Evolutionary conservation across 177 flowering plant genomes (phyloP).

Genomic region (Vitis hybrid): DNA sequence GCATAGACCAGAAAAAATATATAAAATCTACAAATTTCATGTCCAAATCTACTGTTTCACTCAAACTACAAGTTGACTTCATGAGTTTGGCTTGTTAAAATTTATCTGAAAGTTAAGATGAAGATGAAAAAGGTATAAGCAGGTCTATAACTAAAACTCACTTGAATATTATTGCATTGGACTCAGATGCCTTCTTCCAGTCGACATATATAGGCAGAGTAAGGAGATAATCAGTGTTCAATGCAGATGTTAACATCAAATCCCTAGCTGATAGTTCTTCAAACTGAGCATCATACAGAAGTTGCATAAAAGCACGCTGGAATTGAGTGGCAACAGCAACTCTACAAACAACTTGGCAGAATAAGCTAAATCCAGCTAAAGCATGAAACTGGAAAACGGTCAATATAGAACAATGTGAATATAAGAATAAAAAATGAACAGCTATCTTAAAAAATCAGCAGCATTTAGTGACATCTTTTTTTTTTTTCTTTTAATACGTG

Average conservation of each 20-base stretch:
- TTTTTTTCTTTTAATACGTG: not conserved
- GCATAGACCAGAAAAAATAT: too few relatives aligned
- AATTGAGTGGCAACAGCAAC: slow-evolving; percentile 75
- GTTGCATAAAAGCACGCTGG: slow-evolving; percentile 84
- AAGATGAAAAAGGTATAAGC: too few relatives aligned
- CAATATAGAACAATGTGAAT: too few relatives aligned
- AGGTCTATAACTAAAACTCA: slow-evolving; percentile 14
- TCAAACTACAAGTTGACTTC: too few relatives aligned
- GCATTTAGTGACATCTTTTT: not conserved
- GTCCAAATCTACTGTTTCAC: too few relatives aligned
- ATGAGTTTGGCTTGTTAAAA: too few relatives aligned
- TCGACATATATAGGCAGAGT: slow-evolving; percentile 91
- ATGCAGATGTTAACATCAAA: slow-evolving; percentile 77
- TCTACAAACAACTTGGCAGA: slow-evolving; percentile 31
- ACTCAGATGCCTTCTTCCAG: slow-evolving; percentile 88
- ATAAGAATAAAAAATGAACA: not conserved
- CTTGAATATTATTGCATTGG: slow-evolving; percentile 95
- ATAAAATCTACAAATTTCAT: too few relatives aligned
- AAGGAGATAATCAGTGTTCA: slow-evolving; percentile 92
- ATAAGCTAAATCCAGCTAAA: slow-evolving; percentile 9
- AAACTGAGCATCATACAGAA: slow-evolving; percentile 80
- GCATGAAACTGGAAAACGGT: not conserved
- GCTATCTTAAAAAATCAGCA: too few relatives aligned
- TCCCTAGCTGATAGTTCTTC: slow-evolving; percentile 90
- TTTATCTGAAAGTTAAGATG: too few relatives aligned